Evolutionary conservation across 2,329 filamentous ascomycete genomes (phyloP).

Genomic region (Neofusicoccum umdonicola): DNA sequence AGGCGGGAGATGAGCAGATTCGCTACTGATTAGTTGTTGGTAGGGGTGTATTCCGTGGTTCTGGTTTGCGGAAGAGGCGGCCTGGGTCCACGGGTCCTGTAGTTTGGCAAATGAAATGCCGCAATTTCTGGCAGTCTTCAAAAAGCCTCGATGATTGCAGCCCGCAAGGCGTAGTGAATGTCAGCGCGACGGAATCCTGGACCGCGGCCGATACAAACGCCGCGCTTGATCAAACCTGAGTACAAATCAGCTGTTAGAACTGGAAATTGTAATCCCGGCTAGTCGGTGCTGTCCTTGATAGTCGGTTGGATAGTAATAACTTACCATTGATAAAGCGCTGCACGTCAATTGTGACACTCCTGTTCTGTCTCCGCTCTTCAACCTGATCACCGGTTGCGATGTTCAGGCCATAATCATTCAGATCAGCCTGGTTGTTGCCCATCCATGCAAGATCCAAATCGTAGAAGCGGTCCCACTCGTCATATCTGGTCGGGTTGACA

Average conservation of each 20-base stretch:
- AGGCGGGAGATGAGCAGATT: no score
- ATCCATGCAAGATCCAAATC: conserved; percentile 8
- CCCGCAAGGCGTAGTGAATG: conserved; percentile 41
- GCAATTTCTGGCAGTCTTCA: neutral
- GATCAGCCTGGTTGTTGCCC: conserved; percentile 8
- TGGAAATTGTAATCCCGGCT: neutral
- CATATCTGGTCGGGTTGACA: neutral
- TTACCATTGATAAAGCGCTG: conserved; percentile 44
- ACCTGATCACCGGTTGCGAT: neutral
- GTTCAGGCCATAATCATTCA: conserved; percentile 18
- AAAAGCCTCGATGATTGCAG: conserved; percentile 31
- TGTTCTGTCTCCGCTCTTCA: conserved; percentile 29
- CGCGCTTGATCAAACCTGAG: conserved; percentile 36
- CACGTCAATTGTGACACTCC: conserved; percentile 43
- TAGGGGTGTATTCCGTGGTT: no score
- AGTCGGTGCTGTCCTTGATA: neutral
- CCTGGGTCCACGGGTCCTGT: no score
- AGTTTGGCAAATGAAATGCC: no score
- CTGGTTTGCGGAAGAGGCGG: no score
- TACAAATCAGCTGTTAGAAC: neutral
- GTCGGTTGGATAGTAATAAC: conserved; percentile 20
- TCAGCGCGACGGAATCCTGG: conserved; percentile 45
- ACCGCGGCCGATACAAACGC: conserved; percentile 44
- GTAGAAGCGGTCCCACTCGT: conserved; percentile 16
- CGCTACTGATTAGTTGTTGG: no score